A percentile compares a stretch with the other conserved stretches of the same genome.
These are phyloP conservation scores for Venturia pyrina DNA, from an alignment of 2,329 filamentous ascomycete species.

Conservation along the genomic window DNA sequence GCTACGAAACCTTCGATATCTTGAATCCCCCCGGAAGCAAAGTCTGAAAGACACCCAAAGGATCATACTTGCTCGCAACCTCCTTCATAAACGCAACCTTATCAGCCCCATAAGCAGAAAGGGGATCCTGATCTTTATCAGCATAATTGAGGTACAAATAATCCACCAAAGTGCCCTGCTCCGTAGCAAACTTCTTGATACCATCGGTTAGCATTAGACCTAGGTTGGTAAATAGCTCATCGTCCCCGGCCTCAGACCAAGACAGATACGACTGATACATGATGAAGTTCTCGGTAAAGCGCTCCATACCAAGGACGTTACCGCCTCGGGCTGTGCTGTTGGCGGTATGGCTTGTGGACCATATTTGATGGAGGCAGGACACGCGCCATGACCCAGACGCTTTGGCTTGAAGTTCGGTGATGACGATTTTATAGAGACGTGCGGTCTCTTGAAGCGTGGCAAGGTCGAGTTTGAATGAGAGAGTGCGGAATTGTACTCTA, in stretches of 20 bases:
- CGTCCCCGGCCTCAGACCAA: constrained; percentile 2
- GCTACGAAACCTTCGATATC: background rate
- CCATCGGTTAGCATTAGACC: background rate
- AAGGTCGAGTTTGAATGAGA: background rate
- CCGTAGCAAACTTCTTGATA: background rate
- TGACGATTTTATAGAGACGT: background rate
- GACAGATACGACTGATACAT: background rate
- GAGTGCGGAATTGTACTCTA: background rate
- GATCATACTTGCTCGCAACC: background rate
- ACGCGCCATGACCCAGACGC: background rate
- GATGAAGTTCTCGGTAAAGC: background rate
- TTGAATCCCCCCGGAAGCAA: background rate
- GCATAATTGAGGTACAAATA: constrained; percentile 42
- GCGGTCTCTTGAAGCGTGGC: background rate
- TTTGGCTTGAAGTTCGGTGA: background rate
- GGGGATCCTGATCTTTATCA: constrained; percentile 31
- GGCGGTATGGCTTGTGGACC: background rate
- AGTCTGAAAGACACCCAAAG: background rate
- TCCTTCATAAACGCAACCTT: constrained; percentile 19
- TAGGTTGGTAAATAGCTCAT: background rate
- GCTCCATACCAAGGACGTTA: constrained; percentile 3
- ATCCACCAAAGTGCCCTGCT: constrained; percentile 20
- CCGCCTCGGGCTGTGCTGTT: background rate
- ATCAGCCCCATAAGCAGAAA: constrained; percentile 31
- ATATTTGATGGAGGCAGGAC: background rate